Percentiles rank a stretch among this genome's conserved stretches.
These are phyloP conservation scores for Dothiorella sarmentorum DNA, from an alignment of 2,329 filamentous ascomycete genomes.

Conservation along the genomic window DNA sequence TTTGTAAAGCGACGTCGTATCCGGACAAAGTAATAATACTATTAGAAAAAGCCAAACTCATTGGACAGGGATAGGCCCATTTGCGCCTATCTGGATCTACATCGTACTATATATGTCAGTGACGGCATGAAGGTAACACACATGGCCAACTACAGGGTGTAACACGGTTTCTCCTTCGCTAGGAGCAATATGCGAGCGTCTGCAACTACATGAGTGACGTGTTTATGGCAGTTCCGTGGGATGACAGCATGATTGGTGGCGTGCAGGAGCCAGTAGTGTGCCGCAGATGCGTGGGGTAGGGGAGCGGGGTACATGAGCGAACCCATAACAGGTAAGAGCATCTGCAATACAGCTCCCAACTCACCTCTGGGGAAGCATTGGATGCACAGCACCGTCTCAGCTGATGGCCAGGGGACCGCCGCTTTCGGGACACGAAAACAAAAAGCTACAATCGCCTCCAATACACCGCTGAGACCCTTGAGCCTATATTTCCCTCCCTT, in stretches of 20 bases:
- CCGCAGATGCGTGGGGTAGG: slow-evolving; percentile 6
- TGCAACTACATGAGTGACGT: slow-evolving; percentile 4
- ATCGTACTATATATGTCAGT: background rate
- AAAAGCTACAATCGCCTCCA: background rate
- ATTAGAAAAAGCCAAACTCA: too few relatives aligned
- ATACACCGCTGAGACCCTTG: background rate
- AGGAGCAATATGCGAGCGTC: background rate
- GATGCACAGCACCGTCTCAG: slow-evolving; percentile 21
- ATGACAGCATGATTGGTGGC: slow-evolving; percentile 3
- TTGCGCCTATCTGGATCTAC: background rate
- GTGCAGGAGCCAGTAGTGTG: background rate
- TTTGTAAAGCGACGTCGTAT: too few relatives aligned
- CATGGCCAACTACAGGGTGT: background rate
- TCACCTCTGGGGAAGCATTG: background rate
- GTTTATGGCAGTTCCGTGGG: slow-evolving; percentile 5
- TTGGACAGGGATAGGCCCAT: too few relatives aligned
- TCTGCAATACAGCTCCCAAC: background rate
- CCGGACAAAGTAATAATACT: too few relatives aligned
- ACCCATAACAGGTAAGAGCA: background rate
- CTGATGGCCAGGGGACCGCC: slow-evolving; percentile 24
- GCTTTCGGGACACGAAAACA: background rate
- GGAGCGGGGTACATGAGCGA: slow-evolving; percentile 1
- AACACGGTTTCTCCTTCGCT: background rate
- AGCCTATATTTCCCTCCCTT: background rate
- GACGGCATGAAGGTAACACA: background rate